Percentiles rank a stretch among this genome's conserved stretches.
Evolutionary conservation across 116 monocot genomes (phyloP).

Genomic region (Papilionanthe hybrid): DNA sequence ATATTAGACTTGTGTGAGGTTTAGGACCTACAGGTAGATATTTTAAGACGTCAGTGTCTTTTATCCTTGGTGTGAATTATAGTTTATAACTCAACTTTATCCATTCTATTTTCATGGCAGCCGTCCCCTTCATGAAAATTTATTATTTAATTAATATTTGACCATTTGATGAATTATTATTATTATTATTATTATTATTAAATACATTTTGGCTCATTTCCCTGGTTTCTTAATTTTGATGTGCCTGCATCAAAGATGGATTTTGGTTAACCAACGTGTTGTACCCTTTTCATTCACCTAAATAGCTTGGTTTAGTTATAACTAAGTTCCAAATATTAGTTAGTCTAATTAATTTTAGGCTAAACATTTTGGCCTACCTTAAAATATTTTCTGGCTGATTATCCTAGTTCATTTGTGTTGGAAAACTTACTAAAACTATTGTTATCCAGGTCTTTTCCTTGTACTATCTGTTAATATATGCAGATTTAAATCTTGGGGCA

Average conservation of each 20-base stretch:
- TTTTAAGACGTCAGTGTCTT: neutral
- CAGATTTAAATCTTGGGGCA: neutral
- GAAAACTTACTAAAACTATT: neutral
- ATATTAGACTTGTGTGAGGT: neutral
- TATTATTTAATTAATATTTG: neutral
- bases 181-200: neutral
- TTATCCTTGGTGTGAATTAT: neutral
- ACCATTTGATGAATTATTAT: no score
- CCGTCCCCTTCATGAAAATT: neutral
- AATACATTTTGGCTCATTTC: neutral
- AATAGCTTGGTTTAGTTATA: neutral
- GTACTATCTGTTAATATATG: neutral
- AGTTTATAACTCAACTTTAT: neutral
- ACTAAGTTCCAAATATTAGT: neutral
- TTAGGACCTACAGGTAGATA: neutral
- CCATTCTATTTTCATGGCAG: neutral
- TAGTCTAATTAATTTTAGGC: neutral
- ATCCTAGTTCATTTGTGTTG: no score
- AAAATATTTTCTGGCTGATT: no score
- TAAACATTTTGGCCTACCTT: no score
- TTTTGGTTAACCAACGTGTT: neutral
- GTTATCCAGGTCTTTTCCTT: neutral
- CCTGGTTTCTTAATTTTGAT: neutral
- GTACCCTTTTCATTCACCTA: neutral
- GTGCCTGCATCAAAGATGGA: neutral